Conservation (phyloP, 164 flowering plant genomes). For the Macadamia tetraphylla region DNA sequence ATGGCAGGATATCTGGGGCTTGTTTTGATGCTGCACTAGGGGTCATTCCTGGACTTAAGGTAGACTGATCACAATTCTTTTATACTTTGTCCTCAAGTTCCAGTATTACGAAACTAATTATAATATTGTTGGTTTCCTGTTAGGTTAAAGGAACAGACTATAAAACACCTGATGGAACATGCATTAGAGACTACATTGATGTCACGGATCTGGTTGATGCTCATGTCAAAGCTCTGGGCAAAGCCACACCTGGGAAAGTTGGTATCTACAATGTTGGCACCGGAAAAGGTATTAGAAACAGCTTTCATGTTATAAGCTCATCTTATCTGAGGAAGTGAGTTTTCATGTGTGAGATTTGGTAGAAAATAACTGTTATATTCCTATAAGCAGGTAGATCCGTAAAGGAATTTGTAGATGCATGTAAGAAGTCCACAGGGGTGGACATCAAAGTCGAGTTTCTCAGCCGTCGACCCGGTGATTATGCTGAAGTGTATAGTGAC, state of each 20-base stretch:
- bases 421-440: conserved; percentile 83
- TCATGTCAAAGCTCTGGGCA: conserved; percentile 94
- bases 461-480: conserved; percentile 86
- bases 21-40: conserved; percentile 98
- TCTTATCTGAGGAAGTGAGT: not conserved
- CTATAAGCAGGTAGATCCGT: conserved; percentile 80
- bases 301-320: not conserved
- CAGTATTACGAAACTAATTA: no score
- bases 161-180: conserved; percentile 84
- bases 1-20: conserved; percentile 97
- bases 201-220: conserved; percentile 97
- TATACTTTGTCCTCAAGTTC: no score
- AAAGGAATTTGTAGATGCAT: conserved; percentile 94
- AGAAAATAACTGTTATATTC: not conserved
- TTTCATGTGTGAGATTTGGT: not conserved
- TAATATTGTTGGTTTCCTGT: not conserved
- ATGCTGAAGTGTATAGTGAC: conserved; percentile 91
- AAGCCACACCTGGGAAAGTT: conserved; percentile 65
- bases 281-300: conserved; percentile 58
- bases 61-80: conserved; percentile 14
- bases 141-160: conserved; percentile 95
- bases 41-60: conserved; percentile 82
- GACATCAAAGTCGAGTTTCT: conserved; percentile 69
- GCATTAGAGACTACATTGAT: conserved; percentile 90
- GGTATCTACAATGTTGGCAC: conserved; percentile 99